A percentile compares a stretch with the other conserved stretches of the same genome.
Conservation (phyloP, 805 yeast genomes). For the Lachancea thermotolerans region DNA sequence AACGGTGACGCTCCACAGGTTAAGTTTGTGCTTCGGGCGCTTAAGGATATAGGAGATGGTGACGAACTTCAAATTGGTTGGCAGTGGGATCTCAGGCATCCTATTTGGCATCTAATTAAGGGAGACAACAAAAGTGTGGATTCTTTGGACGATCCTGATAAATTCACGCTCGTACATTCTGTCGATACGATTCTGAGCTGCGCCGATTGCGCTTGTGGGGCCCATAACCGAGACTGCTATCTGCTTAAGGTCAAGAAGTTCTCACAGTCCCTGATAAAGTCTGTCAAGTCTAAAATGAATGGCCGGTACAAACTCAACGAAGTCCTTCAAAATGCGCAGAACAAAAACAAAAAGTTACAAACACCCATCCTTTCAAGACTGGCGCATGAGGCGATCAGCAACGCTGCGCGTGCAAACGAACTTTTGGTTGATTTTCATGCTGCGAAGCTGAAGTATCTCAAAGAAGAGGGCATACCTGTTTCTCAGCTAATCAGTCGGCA, state of each 20-base stretch:
- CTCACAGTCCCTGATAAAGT: constrained; percentile 51
- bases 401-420: constrained; percentile 20
- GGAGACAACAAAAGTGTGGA: constrained; percentile 43
- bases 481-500: background rate
- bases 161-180: constrained; percentile 50
- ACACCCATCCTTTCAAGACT: constrained; percentile 21
- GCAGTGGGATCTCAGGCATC: constrained; percentile 84
- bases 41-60: constrained; percentile 50
- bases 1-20: constrained; percentile 34
- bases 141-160: constrained; percentile 45
- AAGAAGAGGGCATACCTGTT: constrained; percentile 2
- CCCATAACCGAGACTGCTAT: constrained; percentile 44
- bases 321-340: constrained; percentile 26
- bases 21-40: constrained; percentile 51
- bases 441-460: constrained; percentile 6
- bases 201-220: constrained; percentile 51
- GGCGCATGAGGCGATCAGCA: constrained; percentile 10
- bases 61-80: constrained; percentile 74
- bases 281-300: constrained; percentile 39
- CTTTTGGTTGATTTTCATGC: constrained; percentile 10
- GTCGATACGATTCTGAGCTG: constrained; percentile 56
- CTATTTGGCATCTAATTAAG: constrained; percentile 50
- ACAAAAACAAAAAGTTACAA: constrained; percentile 22
- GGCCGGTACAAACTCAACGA: constrained; percentile 34
- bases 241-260: constrained; percentile 56